Percentiles rank a stretch among this genome's conserved stretches.
phyloP scores from a whole-genome alignment of 192 early-diverging fungal genomes.

The Rhizophagus prolifer region DNA sequence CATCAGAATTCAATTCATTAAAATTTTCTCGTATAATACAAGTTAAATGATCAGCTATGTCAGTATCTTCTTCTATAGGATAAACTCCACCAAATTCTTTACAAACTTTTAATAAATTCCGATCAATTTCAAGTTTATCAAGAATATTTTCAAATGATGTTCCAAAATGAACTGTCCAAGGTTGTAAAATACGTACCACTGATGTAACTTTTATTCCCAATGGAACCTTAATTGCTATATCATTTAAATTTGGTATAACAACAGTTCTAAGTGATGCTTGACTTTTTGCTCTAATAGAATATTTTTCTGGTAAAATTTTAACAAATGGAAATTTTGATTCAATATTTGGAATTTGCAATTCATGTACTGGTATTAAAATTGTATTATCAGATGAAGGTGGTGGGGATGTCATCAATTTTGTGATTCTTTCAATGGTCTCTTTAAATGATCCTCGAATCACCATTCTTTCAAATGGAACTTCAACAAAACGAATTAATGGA shows the following conservation, averaged over 20 bases:
- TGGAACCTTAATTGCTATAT: constrained; percentile 53
- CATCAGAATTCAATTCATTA: constrained; percentile 37
- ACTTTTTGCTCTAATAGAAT: constrained; percentile 43
- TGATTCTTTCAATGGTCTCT: constrained; percentile 37
- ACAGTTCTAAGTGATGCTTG: constrained; percentile 64
- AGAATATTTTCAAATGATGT: constrained; percentile 54
- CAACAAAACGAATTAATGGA: constrained; percentile 47
- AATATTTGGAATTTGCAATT: constrained; percentile 64
- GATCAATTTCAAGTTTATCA: constrained; percentile 40
- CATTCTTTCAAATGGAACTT: constrained; percentile 46
- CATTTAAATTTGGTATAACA: constrained; percentile 38
- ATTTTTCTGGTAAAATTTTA: constrained; percentile 37
- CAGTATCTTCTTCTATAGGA: constrained; percentile 48
- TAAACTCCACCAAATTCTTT: constrained; percentile 56
- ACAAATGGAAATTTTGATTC: constrained; percentile 45
- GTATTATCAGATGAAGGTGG: constrained; percentile 25
- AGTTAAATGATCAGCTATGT: constrained; percentile 63
- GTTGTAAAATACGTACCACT: constrained; percentile 65
- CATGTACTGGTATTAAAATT: constrained; percentile 59
- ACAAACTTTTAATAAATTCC: constrained; percentile 45
- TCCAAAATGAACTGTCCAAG: constrained; percentile 59
- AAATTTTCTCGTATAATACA: constrained; percentile 56
- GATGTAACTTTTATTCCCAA: constrained; percentile 66
- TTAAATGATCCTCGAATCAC: constrained; percentile 50
- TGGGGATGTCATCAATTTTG: constrained; percentile 25